These are phyloP conservation scores for Gloeostereum incarnatum DNA, from an alignment of 768 basidiomycete genomes.

Conservation along the genomic window DNA sequence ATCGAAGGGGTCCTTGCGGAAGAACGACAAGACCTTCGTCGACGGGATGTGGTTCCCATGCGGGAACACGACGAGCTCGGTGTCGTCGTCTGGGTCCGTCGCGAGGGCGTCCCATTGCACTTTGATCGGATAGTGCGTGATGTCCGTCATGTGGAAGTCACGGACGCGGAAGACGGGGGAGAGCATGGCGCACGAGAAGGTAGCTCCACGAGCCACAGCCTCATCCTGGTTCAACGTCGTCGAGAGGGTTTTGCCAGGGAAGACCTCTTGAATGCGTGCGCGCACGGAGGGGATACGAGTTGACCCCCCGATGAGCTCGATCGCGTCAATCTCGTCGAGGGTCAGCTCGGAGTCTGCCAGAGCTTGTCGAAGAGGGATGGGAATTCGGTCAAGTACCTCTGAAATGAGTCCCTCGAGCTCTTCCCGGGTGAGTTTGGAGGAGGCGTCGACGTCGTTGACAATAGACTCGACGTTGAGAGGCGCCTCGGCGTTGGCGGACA, in stretches of 20 bases:
- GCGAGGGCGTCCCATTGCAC: constrained; percentile 76
- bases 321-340: constrained; percentile 76
- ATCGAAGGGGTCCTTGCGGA: constrained; percentile 81
- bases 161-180: constrained; percentile 97
- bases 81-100: constrained; percentile 80
- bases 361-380: constrained; percentile 66
- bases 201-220: constrained; percentile 91
- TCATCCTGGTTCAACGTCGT: constrained; percentile 98
- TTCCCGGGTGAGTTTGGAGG: constrained; percentile 79
- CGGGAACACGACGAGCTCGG: constrained; percentile 87
- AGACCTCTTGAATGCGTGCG: constrained; percentile 73
- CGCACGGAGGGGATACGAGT: constrained; percentile 94
- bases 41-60: constrained; percentile 80
- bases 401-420: constrained; percentile 72
- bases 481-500: constrained; percentile 88
- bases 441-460: constrained; percentile 92
- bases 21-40: constrained; percentile 93
- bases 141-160: constrained; percentile 86
- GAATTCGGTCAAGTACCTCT: constrained; percentile 69
- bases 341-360: constrained; percentile 73
- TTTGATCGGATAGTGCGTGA: constrained; percentile 83
- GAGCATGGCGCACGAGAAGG: constrained; percentile 94
- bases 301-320: constrained; percentile 91
- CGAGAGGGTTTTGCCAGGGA: constrained; percentile 75
- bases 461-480: constrained; percentile 92